Evolutionary conservation across 2,329 filamentous ascomycete genomes (phyloP), one percentile per base, ranked within the genome.

Genomic region (Aspergillus latus): DNA sequence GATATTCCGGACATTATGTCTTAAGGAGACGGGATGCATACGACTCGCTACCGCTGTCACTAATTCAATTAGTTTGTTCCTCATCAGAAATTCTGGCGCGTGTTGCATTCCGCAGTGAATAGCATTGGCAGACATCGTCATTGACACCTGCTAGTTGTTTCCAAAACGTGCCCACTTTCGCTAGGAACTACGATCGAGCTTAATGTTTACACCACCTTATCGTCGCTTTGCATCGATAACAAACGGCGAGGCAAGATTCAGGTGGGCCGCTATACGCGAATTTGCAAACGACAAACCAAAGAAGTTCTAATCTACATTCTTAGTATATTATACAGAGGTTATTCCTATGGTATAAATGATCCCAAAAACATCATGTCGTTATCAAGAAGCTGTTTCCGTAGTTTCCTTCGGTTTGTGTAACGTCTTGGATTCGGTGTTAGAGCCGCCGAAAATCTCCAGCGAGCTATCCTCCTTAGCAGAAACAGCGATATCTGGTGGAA

Each of bases 401-500:
- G 37, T 10, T 32, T 37, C 36, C 9, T 42, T 36, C 15, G 15
- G 44, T 9, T 16, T 42, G 34, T 44, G 11, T 5, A n/a, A 10
- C 36, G 5, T 39, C 7, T 36, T 46, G 8, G 9, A 13, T 15
- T 9, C 11, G 15, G n/a, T 10, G 47, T 47, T 43, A 40, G 28
- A 5, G 21, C 29, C 32, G 10, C 29, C 45, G 13, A 56, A 52
- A 9, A 56, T 29, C 6, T 56, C 49, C 28, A 13, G n/a, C 32
- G 49, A 37, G 2, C 37, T 37, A n/a, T 15, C 39, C 32, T 49
- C 21, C 21, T 39, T 49, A 6, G 26, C 28, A 21, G 52, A 44
- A 36, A 54, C 44, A 15, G 59, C 52, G 26, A 57, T 34, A 2
- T 9, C 8, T 43, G 61, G 60, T 30, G 60, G 13, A 7, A 51